Evolutionary conservation across 129 eudicot species (phyloP).

Genomic region (Ambrosia artemisiifolia): DNA sequence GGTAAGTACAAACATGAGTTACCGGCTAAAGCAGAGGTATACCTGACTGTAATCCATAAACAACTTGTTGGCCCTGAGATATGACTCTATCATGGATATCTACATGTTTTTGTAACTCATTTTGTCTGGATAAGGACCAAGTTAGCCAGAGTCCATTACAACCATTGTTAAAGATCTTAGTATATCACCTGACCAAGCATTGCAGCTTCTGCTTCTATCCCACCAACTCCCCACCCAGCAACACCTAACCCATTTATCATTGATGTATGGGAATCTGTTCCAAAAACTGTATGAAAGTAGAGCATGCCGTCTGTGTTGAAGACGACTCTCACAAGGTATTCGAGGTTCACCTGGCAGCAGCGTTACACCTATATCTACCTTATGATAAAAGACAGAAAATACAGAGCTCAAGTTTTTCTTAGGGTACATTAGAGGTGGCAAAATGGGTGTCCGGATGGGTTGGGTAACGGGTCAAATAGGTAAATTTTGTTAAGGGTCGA

Average conservation of each 20-base stretch:
- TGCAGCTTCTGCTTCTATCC: not conserved
- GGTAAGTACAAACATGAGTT: not conserved
- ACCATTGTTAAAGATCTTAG: not conserved
- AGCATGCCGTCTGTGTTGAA: not conserved
- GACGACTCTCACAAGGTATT: conserved; percentile 6
- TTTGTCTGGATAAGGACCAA: not conserved
- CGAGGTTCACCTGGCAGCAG: conserved; percentile 1
- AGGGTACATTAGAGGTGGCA: too few relatives aligned
- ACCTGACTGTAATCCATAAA: conserved; percentile 34
- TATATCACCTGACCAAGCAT: conserved; percentile 9
- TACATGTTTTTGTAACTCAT: not conserved
- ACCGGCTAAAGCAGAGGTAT: not conserved
- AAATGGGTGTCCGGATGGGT: too few relatives aligned
- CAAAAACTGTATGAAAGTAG: not conserved
- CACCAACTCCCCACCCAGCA: conserved; percentile 3
- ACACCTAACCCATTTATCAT: conserved; percentile 12
- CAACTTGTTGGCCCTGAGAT: conserved; percentile 28
- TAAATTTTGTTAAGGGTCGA: too few relatives aligned
- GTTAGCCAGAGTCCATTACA: not conserved
- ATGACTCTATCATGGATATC: conserved; percentile 36
- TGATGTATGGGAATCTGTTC: conserved; percentile 9
- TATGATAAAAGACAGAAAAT: not conserved
- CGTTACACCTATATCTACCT: too few relatives aligned
- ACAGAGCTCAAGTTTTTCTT: too few relatives aligned
- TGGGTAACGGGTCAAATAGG: too few relatives aligned